Base-by-base conservation (phyloP, 768 basidiomycete genomes). In the Suillus americanus region DNA sequence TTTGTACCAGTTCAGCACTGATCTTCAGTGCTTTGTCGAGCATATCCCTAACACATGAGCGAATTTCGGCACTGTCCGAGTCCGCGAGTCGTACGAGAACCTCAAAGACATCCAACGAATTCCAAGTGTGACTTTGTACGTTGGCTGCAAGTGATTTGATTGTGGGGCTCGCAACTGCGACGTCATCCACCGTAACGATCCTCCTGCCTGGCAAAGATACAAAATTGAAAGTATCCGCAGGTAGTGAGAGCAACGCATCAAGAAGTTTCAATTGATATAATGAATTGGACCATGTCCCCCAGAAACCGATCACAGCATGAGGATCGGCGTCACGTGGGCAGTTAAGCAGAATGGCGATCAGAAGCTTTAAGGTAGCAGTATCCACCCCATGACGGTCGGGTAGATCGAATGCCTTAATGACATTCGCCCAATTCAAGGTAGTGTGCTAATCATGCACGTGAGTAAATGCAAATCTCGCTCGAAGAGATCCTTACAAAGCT, bases 121-220 rank as follows among this genome's bases (percentile, higher is more conserved):
- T 99, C 96, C 96, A 99, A 0, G 94, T 91, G 68, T 93, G 89
- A 2, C 89, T 89, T 74, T 98, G 95, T 37, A 97, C 92, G 69
- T 92, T 94, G 2, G 89, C 89, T 0, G 95, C 95, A 41, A 97
- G 82, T 1, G 91, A 87, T 75, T 95, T 94, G 80, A 97, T 95
- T n/a, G 92, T 94, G 35, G 93, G 91, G 70, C 91, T 92, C 18
- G 93, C 90, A 51, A 84, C 81, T 2, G 91, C 84, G 46, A 95
- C 91, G 66, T 97, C 95, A 56, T 96, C 94, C 25, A 94, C 89
- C 0, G 92, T 92, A 41, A 97, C 92, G 66, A 95, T 89, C 67
- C 90, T 81, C 41, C 84, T 86, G 3, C 92, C 91, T 43, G 95
- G 92, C 33, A 99, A 82, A 38, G 89, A 87, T 61, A 97, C 91